Evolutionary conservation across 495 filamentous ascomycete genomes (phyloP).

Genomic region (Monascus purpureus): DNA sequence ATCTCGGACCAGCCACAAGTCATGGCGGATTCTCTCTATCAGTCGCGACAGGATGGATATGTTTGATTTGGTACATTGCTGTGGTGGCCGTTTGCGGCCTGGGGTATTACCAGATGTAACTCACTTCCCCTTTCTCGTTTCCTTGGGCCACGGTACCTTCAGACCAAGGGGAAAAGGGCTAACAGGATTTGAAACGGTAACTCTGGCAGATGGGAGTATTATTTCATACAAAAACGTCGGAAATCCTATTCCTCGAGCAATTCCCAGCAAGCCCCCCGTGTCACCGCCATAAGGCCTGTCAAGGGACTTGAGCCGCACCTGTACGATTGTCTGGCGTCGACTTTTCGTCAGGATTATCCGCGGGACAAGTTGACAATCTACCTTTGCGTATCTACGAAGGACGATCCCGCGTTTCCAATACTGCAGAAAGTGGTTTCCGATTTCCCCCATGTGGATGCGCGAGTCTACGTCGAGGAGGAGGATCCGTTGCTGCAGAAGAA

Average conservation of each 20-base stretch:
- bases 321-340: slow-evolving; percentile 86
- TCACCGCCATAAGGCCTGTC: slow-evolving; percentile 85
- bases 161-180: no score
- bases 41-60: slow-evolving; percentile 30
- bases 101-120: slow-evolving; percentile 47
- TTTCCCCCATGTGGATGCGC: slow-evolving; percentile 59
- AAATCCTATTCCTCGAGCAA: slow-evolving; percentile 16
- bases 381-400: slow-evolving; percentile 65
- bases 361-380: slow-evolving; percentile 60
- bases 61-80: slow-evolving; percentile 44
- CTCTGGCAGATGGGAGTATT: slow-evolving; percentile 34
- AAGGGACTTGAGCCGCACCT: slow-evolving; percentile 85
- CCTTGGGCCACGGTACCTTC: no score
- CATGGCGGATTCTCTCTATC: slow-evolving; percentile 22
- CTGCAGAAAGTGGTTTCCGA: slow-evolving; percentile 56
- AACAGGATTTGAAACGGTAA: no score
- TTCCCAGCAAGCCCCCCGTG: slow-evolving; percentile 44
- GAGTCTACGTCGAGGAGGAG: slow-evolving; percentile 73
- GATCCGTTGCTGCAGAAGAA: slow-evolving; percentile 52
- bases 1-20: slow-evolving; percentile 13
- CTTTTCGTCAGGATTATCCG: slow-evolving; percentile 75
- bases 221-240: slow-evolving; percentile 27
- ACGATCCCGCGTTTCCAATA: slow-evolving; percentile 66
- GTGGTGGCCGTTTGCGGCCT: slow-evolving; percentile 42
- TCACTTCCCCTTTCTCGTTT: slow-evolving; percentile 2